A percentile compares a stretch with the other conserved stretches of the same genome.
Evolutionary conservation across 176 grass and related monocot genomes (phyloP).

Genomic region (Juncus effusus): DNA sequence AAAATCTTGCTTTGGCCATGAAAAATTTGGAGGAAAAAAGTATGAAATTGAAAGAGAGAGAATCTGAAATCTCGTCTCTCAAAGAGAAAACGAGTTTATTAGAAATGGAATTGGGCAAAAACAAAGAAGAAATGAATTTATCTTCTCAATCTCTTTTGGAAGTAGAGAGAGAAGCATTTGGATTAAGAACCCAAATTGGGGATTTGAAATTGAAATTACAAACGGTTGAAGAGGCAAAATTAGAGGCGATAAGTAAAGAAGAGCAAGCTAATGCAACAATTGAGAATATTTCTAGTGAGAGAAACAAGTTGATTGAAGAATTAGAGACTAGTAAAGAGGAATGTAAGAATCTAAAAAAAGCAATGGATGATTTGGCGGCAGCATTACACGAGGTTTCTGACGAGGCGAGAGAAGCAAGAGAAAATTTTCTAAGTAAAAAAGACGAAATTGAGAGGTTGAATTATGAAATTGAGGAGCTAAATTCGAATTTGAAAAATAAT

Average conservation of each 20-base stretch:
- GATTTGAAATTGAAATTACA: constrained; percentile 54
- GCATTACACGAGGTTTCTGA: constrained; percentile 83
- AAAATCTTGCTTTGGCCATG: constrained; percentile 48
- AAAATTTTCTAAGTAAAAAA: constrained; percentile 62
- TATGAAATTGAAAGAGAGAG: constrained; percentile 47
- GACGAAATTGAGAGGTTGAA: constrained; percentile 51
- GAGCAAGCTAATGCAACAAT: constrained; percentile 39
- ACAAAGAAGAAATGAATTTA: constrained; percentile 38
- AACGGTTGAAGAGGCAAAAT: constrained; percentile 35
- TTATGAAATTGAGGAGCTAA: constrained; percentile 73
- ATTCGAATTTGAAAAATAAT: constrained; percentile 43
- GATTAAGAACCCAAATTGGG: constrained; percentile 39
- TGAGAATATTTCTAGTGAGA: constrained; percentile 47
- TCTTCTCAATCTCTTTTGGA: constrained; percentile 31
- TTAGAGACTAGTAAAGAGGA: constrained; percentile 53
- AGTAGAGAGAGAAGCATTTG: constrained; percentile 52
- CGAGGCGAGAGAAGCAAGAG: constrained; percentile 60
- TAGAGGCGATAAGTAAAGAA: constrained; percentile 33
- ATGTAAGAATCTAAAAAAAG: constrained; percentile 74
- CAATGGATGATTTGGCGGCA: constrained; percentile 82
- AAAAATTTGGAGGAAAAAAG: constrained; percentile 60
- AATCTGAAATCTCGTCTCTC: constrained; percentile 50
- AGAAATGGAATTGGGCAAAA: constrained; percentile 52
- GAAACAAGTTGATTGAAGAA: constrained; percentile 46
- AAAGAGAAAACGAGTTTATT: constrained; percentile 51